These are phyloP conservation scores for Globisporangium irregulare DNA, from an alignment of 352 stramenopile species.

Conservation along the genomic window DNA sequence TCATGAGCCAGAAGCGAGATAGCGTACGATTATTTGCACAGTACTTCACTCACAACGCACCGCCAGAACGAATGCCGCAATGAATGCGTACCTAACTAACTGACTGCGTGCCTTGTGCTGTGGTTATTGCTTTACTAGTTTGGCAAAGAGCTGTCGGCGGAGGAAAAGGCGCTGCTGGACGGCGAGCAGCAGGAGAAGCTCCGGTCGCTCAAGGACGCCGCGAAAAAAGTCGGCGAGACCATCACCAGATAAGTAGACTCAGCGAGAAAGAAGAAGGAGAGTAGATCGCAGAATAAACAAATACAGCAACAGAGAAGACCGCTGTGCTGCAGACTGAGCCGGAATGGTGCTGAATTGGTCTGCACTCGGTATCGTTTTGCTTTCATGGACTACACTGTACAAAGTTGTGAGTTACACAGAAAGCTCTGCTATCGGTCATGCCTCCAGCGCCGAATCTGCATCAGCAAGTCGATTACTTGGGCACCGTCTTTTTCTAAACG, in stretches of 20 bases:
- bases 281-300: background rate
- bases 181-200: conserved; percentile 69
- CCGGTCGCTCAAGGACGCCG: conserved; percentile 63
- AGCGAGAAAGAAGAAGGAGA: background rate
- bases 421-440: no score
- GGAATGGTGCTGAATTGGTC: no score
- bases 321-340: no score
- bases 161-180: conserved; percentile 59
- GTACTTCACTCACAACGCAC: background rate
- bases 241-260: conserved; percentile 30
- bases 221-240: conserved; percentile 62
- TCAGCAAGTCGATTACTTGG: no score
- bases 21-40: conserved; percentile 24
- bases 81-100: background rate
- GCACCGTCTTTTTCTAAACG: no score
- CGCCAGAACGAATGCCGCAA: background rate
- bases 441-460: no score
- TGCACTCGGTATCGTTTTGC: no score
- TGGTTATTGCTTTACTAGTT: conserved; percentile 30
- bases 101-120: background rate
- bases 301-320: no score
- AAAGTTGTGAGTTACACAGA: no score
- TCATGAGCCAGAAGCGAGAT: conserved; percentile 51
- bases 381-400: no score
- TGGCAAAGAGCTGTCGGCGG: conserved; percentile 59